A percentile compares a stretch with the other conserved stretches of the same genome.
These are phyloP conservation scores for Schizochytrium sp. DNA, from an alignment of 108 stramenopile species.

Conservation along the genomic window DNA sequence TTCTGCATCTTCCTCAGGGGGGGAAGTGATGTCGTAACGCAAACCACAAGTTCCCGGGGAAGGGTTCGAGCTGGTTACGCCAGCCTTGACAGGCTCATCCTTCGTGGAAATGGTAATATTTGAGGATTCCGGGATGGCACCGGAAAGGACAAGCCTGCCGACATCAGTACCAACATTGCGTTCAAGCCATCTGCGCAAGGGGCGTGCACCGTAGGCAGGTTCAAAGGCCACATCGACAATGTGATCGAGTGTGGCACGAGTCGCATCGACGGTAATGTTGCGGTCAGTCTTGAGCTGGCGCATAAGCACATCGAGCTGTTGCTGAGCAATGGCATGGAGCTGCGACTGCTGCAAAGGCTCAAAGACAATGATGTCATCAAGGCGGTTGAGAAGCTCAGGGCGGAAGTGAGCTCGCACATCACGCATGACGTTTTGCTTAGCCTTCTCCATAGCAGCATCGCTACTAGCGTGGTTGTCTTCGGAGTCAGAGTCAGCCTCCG, in stretches of 20 bases:
- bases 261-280: conserved; percentile 69
- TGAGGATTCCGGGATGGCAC: conserved; percentile 30
- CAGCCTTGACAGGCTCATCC: not conserved
- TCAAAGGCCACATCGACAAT: conserved; percentile 73
- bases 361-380: conserved; percentile 97
- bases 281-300: conserved; percentile 68
- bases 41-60: not conserved
- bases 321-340: conserved; percentile 80
- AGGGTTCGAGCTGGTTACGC: not conserved
- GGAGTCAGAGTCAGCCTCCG: not conserved
- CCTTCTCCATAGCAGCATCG: conserved; percentile 63
- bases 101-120: not conserved
- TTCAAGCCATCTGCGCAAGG: conserved; percentile 77
- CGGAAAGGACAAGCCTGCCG: conserved; percentile 65
- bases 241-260: conserved; percentile 72
- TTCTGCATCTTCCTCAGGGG: not conserved
- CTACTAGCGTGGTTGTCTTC: conserved; percentile 57
- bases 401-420: conserved; percentile 85
- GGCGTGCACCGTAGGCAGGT: conserved; percentile 77
- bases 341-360: conserved; percentile 83
- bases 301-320: conserved; percentile 74
- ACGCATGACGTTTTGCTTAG: conserved; percentile 81
- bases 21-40: conserved; percentile 1
- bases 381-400: conserved; percentile 97
- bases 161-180: conserved; percentile 76